These are phyloP conservation scores for Camelina laxa DNA, from an alignment of 345 rosid species.

Conservation along the genomic window DNA sequence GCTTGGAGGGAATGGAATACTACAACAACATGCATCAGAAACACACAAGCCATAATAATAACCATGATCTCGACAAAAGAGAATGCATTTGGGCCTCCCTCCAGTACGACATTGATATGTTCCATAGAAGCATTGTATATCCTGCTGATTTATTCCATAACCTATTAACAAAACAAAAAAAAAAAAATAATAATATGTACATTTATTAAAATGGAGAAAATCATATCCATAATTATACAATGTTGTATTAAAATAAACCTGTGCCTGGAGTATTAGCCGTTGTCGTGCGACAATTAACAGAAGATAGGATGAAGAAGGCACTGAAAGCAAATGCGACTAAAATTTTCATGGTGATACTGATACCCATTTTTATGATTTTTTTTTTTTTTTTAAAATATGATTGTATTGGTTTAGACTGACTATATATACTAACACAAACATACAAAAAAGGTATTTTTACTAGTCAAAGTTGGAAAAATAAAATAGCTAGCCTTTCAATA, in stretches of 20 bases:
- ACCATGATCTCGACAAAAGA: not conserved
- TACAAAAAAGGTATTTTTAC: not conserved
- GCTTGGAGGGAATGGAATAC: no score
- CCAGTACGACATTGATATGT: not conserved
- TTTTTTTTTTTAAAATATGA: no score
- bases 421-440: no score
- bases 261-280: not conserved
- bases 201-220: not conserved
- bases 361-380: not conserved
- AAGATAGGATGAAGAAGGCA: not conserved
- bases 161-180: not conserved
- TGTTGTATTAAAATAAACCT: not conserved
- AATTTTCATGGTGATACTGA: not conserved
- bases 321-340: not conserved
- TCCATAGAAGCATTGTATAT: not conserved
- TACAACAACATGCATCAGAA: not conserved
- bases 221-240: not conserved
- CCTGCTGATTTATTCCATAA: not conserved
- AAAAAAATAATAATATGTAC: not conserved
- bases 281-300: not conserved
- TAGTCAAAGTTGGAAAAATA: not conserved
- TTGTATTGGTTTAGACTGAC: no score
- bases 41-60: not conserved
- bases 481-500: not conserved
- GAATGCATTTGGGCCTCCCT: not conserved